Conservation (phyloP, 352 stramenopile species). For the Phytopythium oedochilum region DNA sequence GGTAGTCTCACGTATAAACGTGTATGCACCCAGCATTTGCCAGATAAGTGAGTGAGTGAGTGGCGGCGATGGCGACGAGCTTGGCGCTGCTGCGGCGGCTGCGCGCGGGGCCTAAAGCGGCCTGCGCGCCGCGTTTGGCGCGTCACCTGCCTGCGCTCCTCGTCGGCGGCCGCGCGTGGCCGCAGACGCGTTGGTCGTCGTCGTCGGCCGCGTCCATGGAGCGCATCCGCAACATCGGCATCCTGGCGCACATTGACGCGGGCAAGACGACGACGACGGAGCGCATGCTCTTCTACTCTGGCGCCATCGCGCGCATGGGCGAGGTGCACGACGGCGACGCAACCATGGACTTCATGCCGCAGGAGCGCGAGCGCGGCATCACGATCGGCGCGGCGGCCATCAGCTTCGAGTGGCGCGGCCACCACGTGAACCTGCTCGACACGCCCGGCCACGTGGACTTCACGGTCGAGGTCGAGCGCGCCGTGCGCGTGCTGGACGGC, state of each 20-base stretch:
- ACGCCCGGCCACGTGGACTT: conserved; percentile 98
- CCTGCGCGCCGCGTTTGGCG: background rate
- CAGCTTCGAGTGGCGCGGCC: conserved; percentile 92
- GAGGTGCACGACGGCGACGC: conserved; percentile 77
- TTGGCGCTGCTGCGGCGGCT: background rate
- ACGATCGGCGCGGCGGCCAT: conserved; percentile 97
- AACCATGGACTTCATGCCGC: conserved; percentile 82
- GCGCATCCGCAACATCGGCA: conserved; percentile 96
- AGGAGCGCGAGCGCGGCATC: conserved; percentile 97
- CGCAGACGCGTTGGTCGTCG: background rate
- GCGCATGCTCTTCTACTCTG: conserved; percentile 98
- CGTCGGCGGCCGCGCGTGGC: background rate
- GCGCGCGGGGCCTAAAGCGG: background rate
- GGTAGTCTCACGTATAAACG: too few species aligned
- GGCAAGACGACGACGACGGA: conserved; percentile 99
- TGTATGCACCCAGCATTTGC: too few species aligned
- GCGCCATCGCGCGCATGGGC: conserved; percentile 57
- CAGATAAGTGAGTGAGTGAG: too few species aligned
- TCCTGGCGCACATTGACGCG: conserved; percentile 98
- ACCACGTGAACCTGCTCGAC: conserved; percentile 98
- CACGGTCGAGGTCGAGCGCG: conserved; percentile 97
- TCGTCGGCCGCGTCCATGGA: background rate
- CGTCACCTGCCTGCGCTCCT: background rate
- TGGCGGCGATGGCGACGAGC: background rate
- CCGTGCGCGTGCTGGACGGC: conserved; percentile 96